Percentiles rank a stretch among this genome's conserved stretches.
Evolutionary conservation across 176 grass and related monocot species (phyloP).

Genomic region (Oryza meridionalis): DNA sequence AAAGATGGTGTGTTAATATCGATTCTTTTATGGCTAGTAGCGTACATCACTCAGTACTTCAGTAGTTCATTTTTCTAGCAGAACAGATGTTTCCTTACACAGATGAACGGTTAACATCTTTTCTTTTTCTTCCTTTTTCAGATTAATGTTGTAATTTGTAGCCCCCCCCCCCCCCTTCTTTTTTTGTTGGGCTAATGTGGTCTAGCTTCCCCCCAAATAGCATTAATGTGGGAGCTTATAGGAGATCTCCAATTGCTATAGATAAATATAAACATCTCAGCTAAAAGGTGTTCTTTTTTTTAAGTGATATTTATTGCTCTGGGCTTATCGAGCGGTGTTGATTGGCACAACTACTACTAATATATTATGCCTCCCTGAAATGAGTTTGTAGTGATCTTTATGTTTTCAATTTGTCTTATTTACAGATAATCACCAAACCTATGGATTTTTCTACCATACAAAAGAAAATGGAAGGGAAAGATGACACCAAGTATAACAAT

Average conservation of each 20-base stretch:
- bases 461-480: constrained; percentile 89
- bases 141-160: too few relatives aligned
- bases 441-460: constrained; percentile 92
- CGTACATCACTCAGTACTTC: neutral
- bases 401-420: constrained; percentile 36
- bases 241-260: too few relatives aligned
- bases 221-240: neutral
- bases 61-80: neutral
- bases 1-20: neutral
- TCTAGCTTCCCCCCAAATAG: neutral
- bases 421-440: constrained; percentile 85
- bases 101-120: neutral
- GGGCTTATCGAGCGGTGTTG: neutral
- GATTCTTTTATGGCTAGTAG: neutral
- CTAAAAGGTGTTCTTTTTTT: neutral
- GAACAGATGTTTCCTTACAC: neutral
- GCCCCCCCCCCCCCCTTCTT: too few relatives aligned
- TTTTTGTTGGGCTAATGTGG: neutral
- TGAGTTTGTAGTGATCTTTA: constrained; percentile 18
- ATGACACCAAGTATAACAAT: constrained; percentile 70
- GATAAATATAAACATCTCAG: neutral
- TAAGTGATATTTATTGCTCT: neutral
- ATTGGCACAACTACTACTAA: neutral
- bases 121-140: too few relatives aligned
- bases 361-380: constrained; percentile 11